Evolutionary conservation across 176 grass and related monocot species (phyloP).

Genomic region (Oryza brachyantha): DNA sequence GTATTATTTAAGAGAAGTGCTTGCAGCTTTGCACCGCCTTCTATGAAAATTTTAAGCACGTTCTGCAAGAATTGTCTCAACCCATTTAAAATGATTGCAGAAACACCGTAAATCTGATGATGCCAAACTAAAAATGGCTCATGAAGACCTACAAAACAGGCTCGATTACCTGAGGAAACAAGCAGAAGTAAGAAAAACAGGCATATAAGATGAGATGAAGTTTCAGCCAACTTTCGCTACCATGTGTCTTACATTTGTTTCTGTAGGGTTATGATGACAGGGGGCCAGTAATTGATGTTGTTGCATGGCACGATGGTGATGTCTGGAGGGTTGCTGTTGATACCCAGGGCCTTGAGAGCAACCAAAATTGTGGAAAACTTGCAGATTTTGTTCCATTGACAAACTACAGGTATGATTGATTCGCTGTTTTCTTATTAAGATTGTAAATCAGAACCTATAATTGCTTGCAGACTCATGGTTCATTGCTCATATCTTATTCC

Average conservation of each 20-base stretch:
- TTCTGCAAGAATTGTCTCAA: constrained; percentile 15
- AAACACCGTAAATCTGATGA: constrained; percentile 71
- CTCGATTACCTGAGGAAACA: constrained; percentile 86
- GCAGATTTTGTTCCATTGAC: constrained; percentile 95
- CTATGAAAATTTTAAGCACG: not conserved
- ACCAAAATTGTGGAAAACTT: constrained; percentile 62
- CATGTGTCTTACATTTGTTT: constrained; percentile 28
- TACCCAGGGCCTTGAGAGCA: constrained; percentile 73
- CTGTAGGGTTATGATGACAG: constrained; percentile 84
- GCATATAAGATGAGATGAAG: not conserved
- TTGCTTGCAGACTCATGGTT: constrained; percentile 1
- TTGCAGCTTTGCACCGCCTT: not conserved
- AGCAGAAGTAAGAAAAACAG: constrained; percentile 72
- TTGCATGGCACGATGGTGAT: constrained; percentile 95
- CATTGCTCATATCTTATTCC: constrained; percentile 7
- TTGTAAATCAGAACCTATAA: not conserved
- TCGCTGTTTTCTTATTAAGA: not conserved
- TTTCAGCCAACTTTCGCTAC: constrained; percentile 23
- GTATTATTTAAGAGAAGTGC: not conserved
- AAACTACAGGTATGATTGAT: constrained; percentile 69
- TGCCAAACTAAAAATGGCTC: constrained; percentile 61
- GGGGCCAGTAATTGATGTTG: constrained; percentile 85
- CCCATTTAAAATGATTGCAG: constrained; percentile 44
- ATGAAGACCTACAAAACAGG: constrained; percentile 79
- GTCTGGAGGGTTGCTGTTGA: constrained; percentile 97